Base-by-base conservation (phyloP, 2,329 filamentous ascomycete species). In the Ophiostoma perfectum region DNA sequence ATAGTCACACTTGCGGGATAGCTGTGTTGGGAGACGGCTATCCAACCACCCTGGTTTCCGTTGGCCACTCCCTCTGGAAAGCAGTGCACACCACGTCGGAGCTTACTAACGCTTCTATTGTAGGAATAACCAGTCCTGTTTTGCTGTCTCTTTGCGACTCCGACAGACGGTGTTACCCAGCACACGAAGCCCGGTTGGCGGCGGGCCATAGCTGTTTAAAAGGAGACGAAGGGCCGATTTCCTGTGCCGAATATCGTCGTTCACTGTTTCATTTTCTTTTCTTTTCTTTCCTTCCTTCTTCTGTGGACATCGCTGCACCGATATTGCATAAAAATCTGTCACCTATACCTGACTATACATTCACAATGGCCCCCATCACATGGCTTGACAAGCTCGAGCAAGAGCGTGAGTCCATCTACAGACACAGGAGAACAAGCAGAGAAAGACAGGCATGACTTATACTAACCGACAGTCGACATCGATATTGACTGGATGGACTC, bases 401-500 rank as follows among this genome's bases (percentile, higher is more conserved):
- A 73, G 76, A 80, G 70, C 71, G 79, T 80, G 71, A 72, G 77
- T 73, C 44, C 36, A 16, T 18, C 6, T 12, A 0, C 11, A 3
- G 2, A 6, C 16, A 1, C 2, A 2, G 8, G 0, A 1, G 8
- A 6, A 8, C 4, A n/a, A 2, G 27, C 27, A 27, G 27, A 27
- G 27, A 27, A 27, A 27, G 27, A 27, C 27, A 27, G 27, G 27
- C 27, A 27, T 27, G 27, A 27, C 27, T 27, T 27, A 2, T 27
- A 12, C 42, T n/a, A 36, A 44, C 16, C 2, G 0, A 6, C 58
- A 83, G 82, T 83, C 69, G 80, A 83, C 44, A 76, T 84, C 67
- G 82, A 84, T 70, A 80, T 83, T 38, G 82, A 84, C 72, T 82
- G 80, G 77, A 83, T 84, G 81, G 81, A 82, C 69, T 78, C 81